phyloP scores from a whole-genome alignment of 345 rosid genomes.

The Trapa bicornis region DNA sequence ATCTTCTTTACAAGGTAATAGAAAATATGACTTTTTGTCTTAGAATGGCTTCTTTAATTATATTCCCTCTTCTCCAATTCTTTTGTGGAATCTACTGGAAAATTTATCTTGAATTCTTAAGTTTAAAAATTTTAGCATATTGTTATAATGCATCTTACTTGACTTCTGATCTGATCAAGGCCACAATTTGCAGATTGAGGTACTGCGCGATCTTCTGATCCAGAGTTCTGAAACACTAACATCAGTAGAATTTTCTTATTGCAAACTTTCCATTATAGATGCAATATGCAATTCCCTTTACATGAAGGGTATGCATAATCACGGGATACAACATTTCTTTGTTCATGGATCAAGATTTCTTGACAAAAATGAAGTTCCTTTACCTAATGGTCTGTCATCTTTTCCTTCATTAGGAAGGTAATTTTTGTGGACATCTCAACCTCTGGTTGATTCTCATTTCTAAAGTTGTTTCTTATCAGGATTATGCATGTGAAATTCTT shows the following conservation, averaged over 20 bases:
- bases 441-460: not conserved
- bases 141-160: not conserved
- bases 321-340: constrained; percentile 40
- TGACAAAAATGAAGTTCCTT: constrained; percentile 25
- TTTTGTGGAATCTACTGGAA: not conserved
- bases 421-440: not conserved
- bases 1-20: not conserved
- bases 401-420: constrained; percentile 67
- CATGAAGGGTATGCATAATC: constrained; percentile 20
- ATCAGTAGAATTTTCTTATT: constrained; percentile 64
- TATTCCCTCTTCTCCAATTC: not conserved
- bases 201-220: constrained; percentile 52
- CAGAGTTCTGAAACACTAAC: constrained; percentile 53
- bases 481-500: not conserved
- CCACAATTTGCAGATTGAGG: constrained; percentile 43
- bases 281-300: constrained; percentile 40
- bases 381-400: constrained; percentile 34
- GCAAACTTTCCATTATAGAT: constrained; percentile 45
- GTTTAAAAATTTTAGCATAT: not conserved
- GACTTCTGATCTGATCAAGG: not conserved
- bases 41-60: not conserved
- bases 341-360: constrained; percentile 39
- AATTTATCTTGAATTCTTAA: not conserved
- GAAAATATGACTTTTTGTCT: not conserved
- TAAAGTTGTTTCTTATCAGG: not conserved